Evolutionary conservation across 805 yeast species (phyloP).

Genomic region (Candida silvicultrix): DNA sequence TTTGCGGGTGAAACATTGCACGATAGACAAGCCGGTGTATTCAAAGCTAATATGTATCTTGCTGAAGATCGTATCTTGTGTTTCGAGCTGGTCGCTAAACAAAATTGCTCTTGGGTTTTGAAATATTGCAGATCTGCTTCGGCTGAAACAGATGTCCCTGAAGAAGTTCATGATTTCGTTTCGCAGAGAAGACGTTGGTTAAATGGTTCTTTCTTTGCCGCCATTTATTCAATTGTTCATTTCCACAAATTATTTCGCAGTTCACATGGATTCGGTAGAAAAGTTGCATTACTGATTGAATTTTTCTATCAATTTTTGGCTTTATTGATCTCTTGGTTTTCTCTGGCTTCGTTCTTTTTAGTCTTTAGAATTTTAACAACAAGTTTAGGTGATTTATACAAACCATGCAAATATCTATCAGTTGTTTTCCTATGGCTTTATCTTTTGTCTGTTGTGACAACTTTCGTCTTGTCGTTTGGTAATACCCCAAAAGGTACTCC

Average conservation of each 20-base stretch:
- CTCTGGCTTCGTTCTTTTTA: constrained; percentile 81
- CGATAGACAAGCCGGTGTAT: constrained; percentile 67
- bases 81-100: constrained; percentile 91
- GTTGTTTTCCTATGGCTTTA: constrained; percentile 83
- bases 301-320: constrained; percentile 72
- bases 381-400: constrained; percentile 64
- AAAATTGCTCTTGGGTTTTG: constrained; percentile 64
- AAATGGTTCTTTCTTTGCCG: constrained; percentile 95
- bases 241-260: constrained; percentile 72
- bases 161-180: constrained; percentile 75
- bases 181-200: constrained; percentile 95
- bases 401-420: constrained; percentile 71
- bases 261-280: constrained; percentile 63
- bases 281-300: constrained; percentile 68
- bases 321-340: constrained; percentile 85
- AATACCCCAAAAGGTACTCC: constrained; percentile 91
- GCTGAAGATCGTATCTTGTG: constrained; percentile 96
- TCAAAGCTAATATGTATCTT: constrained; percentile 92
- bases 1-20: constrained; percentile 84
- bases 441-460: constrained; percentile 70
- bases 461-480: constrained; percentile 88
- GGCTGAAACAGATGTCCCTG: constrained; percentile 97
- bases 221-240: constrained; percentile 78
- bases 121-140: constrained; percentile 82
- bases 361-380: constrained; percentile 85